Percentiles rank a stretch among this genome's conserved stretches.
Evolutionary conservation across 1,139 yeast genomes (phyloP).

Genomic region (Spencermartinsiella ligniputridi): DNA sequence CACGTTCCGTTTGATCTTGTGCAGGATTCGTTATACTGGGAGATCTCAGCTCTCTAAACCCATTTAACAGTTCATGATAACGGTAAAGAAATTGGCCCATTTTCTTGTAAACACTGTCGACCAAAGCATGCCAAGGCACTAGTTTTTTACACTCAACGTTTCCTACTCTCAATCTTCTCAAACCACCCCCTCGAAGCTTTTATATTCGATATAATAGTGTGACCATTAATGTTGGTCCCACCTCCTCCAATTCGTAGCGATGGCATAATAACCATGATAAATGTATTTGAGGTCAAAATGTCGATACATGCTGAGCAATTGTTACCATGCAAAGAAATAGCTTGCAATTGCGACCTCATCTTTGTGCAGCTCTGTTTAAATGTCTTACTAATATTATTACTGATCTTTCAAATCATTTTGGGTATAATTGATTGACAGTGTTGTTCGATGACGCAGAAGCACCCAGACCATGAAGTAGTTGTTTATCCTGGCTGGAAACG

Average conservation of each 20-base stretch:
- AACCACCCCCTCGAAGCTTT: conserved; percentile 64
- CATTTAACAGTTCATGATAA: too few species aligned
- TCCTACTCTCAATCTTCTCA: conserved; percentile 53
- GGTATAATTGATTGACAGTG: conserved; percentile 46
- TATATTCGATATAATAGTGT: conserved; percentile 61
- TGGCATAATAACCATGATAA: conserved; percentile 63
- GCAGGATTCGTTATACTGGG: too few species aligned
- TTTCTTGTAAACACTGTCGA: too few species aligned
- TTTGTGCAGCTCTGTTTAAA: conserved; percentile 91
- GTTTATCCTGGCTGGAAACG: conserved; percentile 29
- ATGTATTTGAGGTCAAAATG: conserved; percentile 66
- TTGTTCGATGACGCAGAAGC: conserved; percentile 7
- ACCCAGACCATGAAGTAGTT: conserved; percentile 7
- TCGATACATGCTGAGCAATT: conserved; percentile 67
- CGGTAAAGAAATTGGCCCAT: too few species aligned
- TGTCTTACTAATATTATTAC: conserved; percentile 89
- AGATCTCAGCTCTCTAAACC: too few species aligned
- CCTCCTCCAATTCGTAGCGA: conserved; percentile 25
- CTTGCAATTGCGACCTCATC: conserved; percentile 77
- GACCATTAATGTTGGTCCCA: conserved; percentile 51
- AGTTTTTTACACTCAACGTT: too few species aligned
- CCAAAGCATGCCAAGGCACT: too few species aligned
- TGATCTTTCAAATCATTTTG: conserved; percentile 92
- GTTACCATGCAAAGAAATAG: conserved; percentile 69
- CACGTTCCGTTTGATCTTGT: too few species aligned